Percentiles rank a stretch among this genome's conserved stretches.
These are phyloP conservation scores for Carex sylvatica DNA, from an alignment of 202 grass and related monocot genomes.

Conservation along the genomic window DNA sequence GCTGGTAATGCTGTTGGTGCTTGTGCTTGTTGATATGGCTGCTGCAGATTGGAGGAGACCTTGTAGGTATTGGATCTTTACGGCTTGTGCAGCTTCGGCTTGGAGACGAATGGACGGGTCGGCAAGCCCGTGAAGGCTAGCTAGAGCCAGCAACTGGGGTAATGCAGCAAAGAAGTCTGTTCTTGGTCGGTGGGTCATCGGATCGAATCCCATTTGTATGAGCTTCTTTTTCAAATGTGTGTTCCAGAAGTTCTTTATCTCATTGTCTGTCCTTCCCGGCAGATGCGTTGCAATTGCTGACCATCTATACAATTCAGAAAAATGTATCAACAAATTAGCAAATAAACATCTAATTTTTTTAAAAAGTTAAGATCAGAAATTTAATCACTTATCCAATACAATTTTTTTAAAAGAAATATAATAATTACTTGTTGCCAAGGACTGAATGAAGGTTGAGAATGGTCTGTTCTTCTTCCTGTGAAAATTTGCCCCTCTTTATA, in stretches of 20 bases:
- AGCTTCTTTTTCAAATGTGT: conserved; percentile 88
- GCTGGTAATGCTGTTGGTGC: conserved; percentile 5
- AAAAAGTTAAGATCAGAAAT: not conserved
- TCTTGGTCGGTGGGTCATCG: conserved; percentile 77
- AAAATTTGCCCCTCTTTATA: conserved; percentile 94
- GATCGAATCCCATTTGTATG: conserved; percentile 84
- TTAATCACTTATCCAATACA: not conserved
- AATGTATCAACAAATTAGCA: conserved; percentile 11
- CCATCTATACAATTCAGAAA: conserved; percentile 44
- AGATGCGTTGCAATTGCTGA: conserved; percentile 73
- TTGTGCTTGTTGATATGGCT: conserved; percentile 20
- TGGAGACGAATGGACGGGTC: conserved; percentile 9
- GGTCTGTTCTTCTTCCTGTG: conserved; percentile 75
- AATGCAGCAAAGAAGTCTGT: conserved; percentile 67
- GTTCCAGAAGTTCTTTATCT: conserved; percentile 93
- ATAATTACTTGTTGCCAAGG: conserved; percentile 73
- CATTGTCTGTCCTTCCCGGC: conserved; percentile 71
- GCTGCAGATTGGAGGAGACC: conserved; percentile 54
- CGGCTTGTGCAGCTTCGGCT: conserved; percentile 33
- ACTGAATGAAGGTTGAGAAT: conserved; percentile 83
- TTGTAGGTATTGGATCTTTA: conserved; percentile 65
- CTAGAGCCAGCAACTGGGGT: conserved; percentile 67
- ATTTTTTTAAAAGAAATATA: not conserved
- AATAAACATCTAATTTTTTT: not conserved
- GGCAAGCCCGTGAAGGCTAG: conserved; percentile 42